These are phyloP conservation scores for Asterophora parasitica DNA, from an alignment of 768 basidiomycete species.

Conservation along the genomic window DNA sequence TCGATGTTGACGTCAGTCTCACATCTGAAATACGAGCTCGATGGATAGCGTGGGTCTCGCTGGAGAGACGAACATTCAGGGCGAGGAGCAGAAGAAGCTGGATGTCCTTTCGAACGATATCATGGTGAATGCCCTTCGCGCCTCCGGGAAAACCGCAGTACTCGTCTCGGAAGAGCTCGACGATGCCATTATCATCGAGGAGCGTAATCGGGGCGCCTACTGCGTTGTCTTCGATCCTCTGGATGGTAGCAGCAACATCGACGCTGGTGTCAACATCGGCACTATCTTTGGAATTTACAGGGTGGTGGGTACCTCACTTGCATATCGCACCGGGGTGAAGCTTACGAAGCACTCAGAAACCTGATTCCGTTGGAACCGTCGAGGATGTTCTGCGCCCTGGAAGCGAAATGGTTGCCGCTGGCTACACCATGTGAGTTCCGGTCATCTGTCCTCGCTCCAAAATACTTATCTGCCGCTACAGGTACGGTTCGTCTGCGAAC, in stretches of 20 bases:
- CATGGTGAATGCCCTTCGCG: conserved; percentile 95
- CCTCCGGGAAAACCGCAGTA: conserved; percentile 95
- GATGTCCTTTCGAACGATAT: conserved; percentile 98
- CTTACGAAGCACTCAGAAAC: conserved; percentile 39
- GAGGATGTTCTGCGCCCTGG: conserved; percentile 91
- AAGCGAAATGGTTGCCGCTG: conserved; percentile 95
- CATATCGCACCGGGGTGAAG: not conserved
- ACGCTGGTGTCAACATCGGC: conserved; percentile 96
- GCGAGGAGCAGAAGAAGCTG: conserved; percentile 99
- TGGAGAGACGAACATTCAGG: conserved; percentile 94
- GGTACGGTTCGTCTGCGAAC: conserved; percentile 92
- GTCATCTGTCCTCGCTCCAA: not conserved
- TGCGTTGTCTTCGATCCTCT: conserved; percentile 99
- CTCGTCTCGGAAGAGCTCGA: conserved; percentile 96
- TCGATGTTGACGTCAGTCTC: conserved; percentile 11
- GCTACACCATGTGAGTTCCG: conserved; percentile 85
- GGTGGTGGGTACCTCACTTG: conserved; percentile 51
- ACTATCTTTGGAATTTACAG: conserved; percentile 98
- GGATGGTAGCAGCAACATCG: conserved; percentile 95
- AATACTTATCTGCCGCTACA: conserved; percentile 16
- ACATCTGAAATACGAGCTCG: conserved; percentile 5
- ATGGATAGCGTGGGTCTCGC: conserved; percentile 85
- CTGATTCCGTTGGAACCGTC: conserved; percentile 74
- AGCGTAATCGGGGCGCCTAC: conserved; percentile 76
- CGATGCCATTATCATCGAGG: conserved; percentile 87